Percentiles rank a stretch among this genome's conserved stretches.
These are phyloP conservation scores for Cinchona pubescens DNA, from an alignment of 257 asterid species.

Conservation along the genomic window DNA sequence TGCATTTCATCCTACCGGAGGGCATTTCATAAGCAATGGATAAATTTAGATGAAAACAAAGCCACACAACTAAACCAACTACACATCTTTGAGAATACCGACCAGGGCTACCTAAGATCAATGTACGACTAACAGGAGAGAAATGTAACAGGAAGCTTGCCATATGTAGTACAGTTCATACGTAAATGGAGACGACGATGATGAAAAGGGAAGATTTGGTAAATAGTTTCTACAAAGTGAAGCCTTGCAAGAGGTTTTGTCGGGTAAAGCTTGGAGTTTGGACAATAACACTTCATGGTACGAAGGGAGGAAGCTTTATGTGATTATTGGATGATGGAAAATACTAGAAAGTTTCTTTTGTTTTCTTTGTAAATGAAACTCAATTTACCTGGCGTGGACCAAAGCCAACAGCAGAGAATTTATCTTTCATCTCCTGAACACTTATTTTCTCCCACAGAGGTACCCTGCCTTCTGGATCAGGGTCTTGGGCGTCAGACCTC, in stretches of 20 bases:
- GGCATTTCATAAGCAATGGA: too few relatives aligned
- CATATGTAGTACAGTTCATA: not conserved
- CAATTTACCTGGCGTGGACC: slow-evolving; percentile 88
- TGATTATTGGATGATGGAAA: not conserved
- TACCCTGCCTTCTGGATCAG: slow-evolving; percentile 95
- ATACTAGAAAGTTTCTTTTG: too few relatives aligned
- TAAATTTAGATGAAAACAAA: not conserved
- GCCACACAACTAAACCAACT: not conserved
- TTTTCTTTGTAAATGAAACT: not conserved
- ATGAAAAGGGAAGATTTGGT: not conserved
- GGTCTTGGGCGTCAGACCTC: slow-evolving; percentile 66
- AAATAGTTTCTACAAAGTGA: not conserved
- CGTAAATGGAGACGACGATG: not conserved
- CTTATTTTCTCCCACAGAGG: slow-evolving; percentile 75
- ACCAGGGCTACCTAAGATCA: not conserved
- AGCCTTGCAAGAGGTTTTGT: not conserved
- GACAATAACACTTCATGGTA: not conserved
- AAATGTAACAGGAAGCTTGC: not conserved
- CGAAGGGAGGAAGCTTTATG: not conserved
- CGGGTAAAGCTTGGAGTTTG: not conserved
- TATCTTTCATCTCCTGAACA: slow-evolving; percentile 78
- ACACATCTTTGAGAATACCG: not conserved
- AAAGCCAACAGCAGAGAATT: slow-evolving; percentile 65
- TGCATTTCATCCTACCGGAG: too few relatives aligned
- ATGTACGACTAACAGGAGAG: not conserved